These are phyloP conservation scores for Dinochytrium kinnereticum DNA, from an alignment of 371 early-diverging fungal species.

Conservation along the genomic window DNA sequence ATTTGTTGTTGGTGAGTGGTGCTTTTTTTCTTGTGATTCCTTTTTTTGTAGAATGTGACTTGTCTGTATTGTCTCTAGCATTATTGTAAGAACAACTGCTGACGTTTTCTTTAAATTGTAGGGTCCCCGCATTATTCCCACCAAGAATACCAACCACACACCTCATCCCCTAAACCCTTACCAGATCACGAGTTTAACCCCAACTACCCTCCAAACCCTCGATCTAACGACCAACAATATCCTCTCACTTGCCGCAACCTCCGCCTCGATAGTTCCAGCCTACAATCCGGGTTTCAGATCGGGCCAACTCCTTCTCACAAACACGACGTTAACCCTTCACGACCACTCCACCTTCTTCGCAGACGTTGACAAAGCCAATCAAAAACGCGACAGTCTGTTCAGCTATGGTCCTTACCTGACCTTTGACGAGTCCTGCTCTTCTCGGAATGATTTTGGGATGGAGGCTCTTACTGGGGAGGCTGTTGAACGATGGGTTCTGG, in stretches of 20 bases:
- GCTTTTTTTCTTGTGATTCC: too few species aligned
- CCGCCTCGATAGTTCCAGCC: conserved; percentile 31
- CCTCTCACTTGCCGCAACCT: conserved; percentile 12
- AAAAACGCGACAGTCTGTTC: not conserved
- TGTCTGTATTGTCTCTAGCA: not conserved
- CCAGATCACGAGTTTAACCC: conserved; percentile 10
- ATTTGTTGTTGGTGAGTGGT: conserved; percentile 26
- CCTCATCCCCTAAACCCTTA: not conserved
- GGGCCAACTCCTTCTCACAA: too few species aligned
- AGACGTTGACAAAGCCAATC: conserved; percentile 26
- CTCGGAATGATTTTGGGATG: conserved; percentile 31
- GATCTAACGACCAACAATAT: conserved; percentile 1
- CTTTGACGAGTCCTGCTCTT: conserved; percentile 23
- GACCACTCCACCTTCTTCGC: conserved; percentile 23
- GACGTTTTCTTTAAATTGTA: too few species aligned
- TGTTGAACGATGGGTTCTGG: conserved; percentile 16
- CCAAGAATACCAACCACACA: too few species aligned
- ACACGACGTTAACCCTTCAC: not conserved
- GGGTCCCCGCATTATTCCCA: too few species aligned
- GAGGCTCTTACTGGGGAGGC: not conserved
- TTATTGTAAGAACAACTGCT: conserved; percentile 1
- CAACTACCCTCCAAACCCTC: not conserved
- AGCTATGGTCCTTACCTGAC: not conserved
- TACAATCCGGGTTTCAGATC: conserved; percentile 38
- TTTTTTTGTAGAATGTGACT: too few species aligned